Conservation (phyloP, 768 basidiomycete genomes). For the Suillus cothurnatus region DNA sequence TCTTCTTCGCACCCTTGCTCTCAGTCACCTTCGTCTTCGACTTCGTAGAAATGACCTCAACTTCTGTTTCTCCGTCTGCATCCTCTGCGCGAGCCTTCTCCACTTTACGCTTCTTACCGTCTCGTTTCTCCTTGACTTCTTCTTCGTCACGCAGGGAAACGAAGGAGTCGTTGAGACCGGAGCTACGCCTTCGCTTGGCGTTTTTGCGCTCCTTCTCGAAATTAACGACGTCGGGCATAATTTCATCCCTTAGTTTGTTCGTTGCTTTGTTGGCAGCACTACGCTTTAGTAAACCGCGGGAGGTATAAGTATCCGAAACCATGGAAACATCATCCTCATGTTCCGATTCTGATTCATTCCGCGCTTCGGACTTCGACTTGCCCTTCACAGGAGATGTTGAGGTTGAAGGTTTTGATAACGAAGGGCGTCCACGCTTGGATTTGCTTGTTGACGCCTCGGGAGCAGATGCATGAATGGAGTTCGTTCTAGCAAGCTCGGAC, state of each 20-base stretch:
- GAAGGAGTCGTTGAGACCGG: slow-evolving; percentile 34
- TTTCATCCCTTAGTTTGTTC: slow-evolving; percentile 44
- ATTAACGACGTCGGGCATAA: slow-evolving; percentile 78
- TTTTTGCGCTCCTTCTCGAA: slow-evolving; percentile 69
- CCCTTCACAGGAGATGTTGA: slow-evolving; percentile 7
- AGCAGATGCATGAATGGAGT: slow-evolving; percentile 24
- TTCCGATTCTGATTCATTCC: slow-evolving; percentile 6
- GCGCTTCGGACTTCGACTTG: slow-evolving; percentile 7
- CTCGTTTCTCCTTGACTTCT: slow-evolving; percentile 19
- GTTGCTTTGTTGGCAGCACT: slow-evolving; percentile 57
- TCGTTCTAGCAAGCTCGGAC: slow-evolving; percentile 13
- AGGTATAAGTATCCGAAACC: slow-evolving; percentile 13
- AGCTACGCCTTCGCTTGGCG: slow-evolving; percentile 32
- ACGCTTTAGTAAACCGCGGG: slow-evolving; percentile 39
- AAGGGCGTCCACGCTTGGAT: slow-evolving; percentile 21
- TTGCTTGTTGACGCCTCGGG: slow-evolving; percentile 25
- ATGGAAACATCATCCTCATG: slow-evolving; percentile 14
- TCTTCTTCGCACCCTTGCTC: slow-evolving; percentile 5
- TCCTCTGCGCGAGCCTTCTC: slow-evolving; percentile 20
- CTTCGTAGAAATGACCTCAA: slow-evolving; percentile 20
- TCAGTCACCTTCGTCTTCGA: slow-evolving; percentile 7
- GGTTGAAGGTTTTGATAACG: slow-evolving; percentile 17
- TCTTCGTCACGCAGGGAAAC: slow-evolving; percentile 9
- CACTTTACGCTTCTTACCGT: slow-evolving; percentile 22
- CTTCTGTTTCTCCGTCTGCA: slow-evolving; percentile 30